Conservation (phyloP, 1,284 basidiomycete genomes). For the Paramarasmius palmivorus region DNA sequence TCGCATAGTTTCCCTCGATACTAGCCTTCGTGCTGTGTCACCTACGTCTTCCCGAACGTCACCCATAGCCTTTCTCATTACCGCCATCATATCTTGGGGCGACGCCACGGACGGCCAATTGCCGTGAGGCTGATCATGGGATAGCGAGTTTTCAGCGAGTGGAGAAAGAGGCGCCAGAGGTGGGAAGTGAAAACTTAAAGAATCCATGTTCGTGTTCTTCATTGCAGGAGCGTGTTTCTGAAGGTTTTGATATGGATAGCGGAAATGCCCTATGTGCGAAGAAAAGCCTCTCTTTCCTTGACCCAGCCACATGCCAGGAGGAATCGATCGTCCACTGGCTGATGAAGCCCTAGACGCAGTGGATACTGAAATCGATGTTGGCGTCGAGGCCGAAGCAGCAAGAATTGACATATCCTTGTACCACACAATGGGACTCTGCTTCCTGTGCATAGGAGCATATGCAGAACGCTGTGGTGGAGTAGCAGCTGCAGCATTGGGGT, state of each 20-base stretch:
- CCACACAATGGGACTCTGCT: conserved; percentile 16
- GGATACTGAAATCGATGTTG: conserved; percentile 3
- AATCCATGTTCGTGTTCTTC: background rate
- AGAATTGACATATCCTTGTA: conserved; percentile 8
- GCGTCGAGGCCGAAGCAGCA: conserved; percentile 2
- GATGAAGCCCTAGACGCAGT: background rate
- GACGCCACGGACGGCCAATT: background rate
- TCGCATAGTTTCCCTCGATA: conserved; percentile 8
- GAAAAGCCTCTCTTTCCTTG: background rate
- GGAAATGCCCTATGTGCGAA: conserved; percentile 1
- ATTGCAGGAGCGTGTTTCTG: background rate
- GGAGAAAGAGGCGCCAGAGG: background rate
- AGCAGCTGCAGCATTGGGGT: background rate
- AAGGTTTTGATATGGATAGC: background rate
- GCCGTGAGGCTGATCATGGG: background rate
- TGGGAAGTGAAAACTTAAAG: background rate
- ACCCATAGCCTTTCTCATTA: conserved; percentile 1
- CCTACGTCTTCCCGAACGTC: conserved; percentile 6
- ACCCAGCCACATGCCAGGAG: background rate
- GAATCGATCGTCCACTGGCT: background rate
- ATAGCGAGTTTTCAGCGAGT: background rate
- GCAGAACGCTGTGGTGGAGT: background rate
- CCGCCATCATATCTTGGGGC: background rate
- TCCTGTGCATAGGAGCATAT: conserved; percentile 7
- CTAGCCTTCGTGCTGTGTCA: conserved; percentile 4